phyloP scores from a whole-genome alignment of 495 filamentous ascomycete genomes.

The Saxophila tyrrhenica region DNA sequence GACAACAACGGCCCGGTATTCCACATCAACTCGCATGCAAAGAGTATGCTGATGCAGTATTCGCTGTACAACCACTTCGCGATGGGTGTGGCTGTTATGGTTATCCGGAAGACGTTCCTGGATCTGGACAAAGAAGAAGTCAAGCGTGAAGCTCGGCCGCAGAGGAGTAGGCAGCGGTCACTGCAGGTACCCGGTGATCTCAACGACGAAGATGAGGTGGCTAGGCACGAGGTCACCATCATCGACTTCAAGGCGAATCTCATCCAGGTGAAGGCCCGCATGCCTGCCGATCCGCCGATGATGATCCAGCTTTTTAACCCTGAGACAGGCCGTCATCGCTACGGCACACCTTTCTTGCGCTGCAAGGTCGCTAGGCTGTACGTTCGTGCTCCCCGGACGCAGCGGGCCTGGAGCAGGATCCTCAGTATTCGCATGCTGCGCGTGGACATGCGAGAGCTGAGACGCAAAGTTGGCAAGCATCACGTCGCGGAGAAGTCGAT shows the following conservation, averaged over 20 bases:
- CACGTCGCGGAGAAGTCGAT: slow-evolving; percentile 67
- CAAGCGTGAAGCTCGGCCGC: not conserved
- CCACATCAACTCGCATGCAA: slow-evolving; percentile 71
- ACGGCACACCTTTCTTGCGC: slow-evolving; percentile 65
- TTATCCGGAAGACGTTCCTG: slow-evolving; percentile 63
- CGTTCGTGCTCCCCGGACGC: slow-evolving; percentile 71
- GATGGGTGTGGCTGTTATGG: slow-evolving; percentile 66
- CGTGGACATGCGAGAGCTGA: slow-evolving; percentile 65
- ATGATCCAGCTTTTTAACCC: slow-evolving; percentile 80
- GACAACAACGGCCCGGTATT: slow-evolving; percentile 78
- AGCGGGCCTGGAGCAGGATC: slow-evolving; percentile 70
- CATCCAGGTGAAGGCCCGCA: slow-evolving; percentile 74
- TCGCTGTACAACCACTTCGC: slow-evolving; percentile 92
- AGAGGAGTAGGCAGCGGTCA: not conserved
- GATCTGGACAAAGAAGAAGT: slow-evolving; percentile 11
- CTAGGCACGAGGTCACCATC: slow-evolving; percentile 53
- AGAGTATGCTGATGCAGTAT: slow-evolving; percentile 71
- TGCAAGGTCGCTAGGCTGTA: slow-evolving; percentile 71
- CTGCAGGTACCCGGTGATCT: slow-evolving; percentile 2
- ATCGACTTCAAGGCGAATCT: slow-evolving; percentile 68
- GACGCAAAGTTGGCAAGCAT: slow-evolving; percentile 49
- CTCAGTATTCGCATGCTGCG: slow-evolving; percentile 70
- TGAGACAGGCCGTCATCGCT: slow-evolving; percentile 73
- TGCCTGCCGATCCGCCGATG: slow-evolving; percentile 77
- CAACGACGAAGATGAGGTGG: slow-evolving; percentile 11